Evolutionary conservation across 768 basidiomycete genomes (phyloP).

Genomic region (Chiua virens): DNA sequence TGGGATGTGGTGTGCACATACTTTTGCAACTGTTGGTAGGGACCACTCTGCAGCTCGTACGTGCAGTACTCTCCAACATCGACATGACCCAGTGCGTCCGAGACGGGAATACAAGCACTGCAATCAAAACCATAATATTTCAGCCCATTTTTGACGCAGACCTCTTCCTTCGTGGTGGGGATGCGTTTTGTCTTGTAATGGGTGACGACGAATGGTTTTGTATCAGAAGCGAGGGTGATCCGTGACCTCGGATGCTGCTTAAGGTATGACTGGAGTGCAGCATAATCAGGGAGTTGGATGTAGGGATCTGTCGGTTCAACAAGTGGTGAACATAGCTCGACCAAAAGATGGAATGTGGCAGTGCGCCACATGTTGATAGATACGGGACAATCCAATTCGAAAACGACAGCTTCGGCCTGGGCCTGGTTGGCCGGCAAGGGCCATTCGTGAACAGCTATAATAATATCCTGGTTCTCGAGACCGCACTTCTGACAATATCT

Average conservation of each 20-base stretch:
- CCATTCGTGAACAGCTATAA: slow-evolving; percentile 43
- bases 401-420: slow-evolving; percentile 32
- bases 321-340: slow-evolving; percentile 31
- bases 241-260: slow-evolving; percentile 15
- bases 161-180: slow-evolving; percentile 12
- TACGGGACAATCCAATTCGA: slow-evolving; percentile 40
- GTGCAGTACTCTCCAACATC: slow-evolving; percentile 27
- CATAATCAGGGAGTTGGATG: slow-evolving; percentile 3
- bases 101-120: slow-evolving; percentile 4
- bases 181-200: slow-evolving; percentile 30
- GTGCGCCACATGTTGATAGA: slow-evolving; percentile 39
- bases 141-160: slow-evolving; percentile 33
- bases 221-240: slow-evolving; percentile 37
- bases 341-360: slow-evolving; percentile 27
- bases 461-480: slow-evolving; percentile 13
- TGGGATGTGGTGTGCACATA: slow-evolving; percentile 37
- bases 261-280: background rate
- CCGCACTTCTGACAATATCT: slow-evolving; percentile 29
- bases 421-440: slow-evolving; percentile 37
- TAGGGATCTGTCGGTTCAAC: background rate
- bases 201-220: slow-evolving; percentile 34
- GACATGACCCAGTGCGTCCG: slow-evolving; percentile 7
- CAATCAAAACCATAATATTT: slow-evolving; percentile 30
- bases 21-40: slow-evolving; percentile 37
- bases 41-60: slow-evolving; percentile 28